Evolutionary conservation across 169 alveolate species (phyloP).

Genomic region (Theileria parva): DNA sequence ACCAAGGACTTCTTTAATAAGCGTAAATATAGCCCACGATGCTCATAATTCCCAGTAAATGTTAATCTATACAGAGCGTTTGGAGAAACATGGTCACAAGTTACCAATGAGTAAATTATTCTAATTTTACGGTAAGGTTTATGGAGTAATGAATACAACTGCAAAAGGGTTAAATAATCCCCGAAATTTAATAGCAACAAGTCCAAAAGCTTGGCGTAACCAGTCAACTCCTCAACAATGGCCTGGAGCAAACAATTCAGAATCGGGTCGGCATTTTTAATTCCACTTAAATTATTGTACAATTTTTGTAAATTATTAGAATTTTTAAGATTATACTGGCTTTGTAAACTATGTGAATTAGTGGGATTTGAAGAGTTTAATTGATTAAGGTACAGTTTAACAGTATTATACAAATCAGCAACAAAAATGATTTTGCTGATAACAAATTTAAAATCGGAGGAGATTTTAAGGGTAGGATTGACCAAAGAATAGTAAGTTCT

Average conservation of each 20-base stretch:
- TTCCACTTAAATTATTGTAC: background rate
- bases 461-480: slow-evolving; percentile 14
- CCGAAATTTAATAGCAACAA: slow-evolving; percentile 11
- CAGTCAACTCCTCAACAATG: slow-evolving; percentile 43
- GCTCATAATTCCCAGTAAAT: slow-evolving; percentile 38
- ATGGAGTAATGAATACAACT: slow-evolving; percentile 33
- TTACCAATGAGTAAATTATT: slow-evolving; percentile 9
- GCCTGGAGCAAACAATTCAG: slow-evolving; percentile 22
- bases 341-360: no score
- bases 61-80: slow-evolving; percentile 23
- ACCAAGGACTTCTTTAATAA: slow-evolving; percentile 36
- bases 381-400: slow-evolving; percentile 4
- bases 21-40: slow-evolving; percentile 27
- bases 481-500: slow-evolving; percentile 18
- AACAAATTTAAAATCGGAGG: slow-evolving; percentile 31
- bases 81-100: background rate
- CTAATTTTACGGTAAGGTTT: slow-evolving; percentile 45
- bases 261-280: background rate
- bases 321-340: no score
- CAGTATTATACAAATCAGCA: slow-evolving; percentile 31
- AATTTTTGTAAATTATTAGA: no score
- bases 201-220: slow-evolving; percentile 27
- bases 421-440: slow-evolving; percentile 27
- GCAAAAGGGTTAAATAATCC: slow-evolving; percentile 18
- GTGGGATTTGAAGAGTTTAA: background rate